These are phyloP conservation scores for Fraxinus dipetala DNA, from an alignment of 305 asterid species.

Conservation along the genomic window DNA sequence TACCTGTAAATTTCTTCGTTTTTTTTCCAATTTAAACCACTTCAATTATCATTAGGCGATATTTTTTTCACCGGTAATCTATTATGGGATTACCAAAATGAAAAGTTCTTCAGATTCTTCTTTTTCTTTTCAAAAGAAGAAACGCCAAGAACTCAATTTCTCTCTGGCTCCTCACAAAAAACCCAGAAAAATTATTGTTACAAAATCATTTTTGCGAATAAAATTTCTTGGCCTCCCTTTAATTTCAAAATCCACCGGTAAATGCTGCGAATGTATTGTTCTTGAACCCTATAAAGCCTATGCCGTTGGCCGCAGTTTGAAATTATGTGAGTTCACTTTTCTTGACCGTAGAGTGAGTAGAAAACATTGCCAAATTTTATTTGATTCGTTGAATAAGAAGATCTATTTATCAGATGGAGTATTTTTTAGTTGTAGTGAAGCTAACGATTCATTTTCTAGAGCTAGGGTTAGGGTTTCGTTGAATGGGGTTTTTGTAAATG, in stretches of 20 bases:
- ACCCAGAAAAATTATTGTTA: constrained; percentile 32
- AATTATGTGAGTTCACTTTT: constrained; percentile 52
- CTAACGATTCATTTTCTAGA: constrained; percentile 27
- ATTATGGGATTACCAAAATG: constrained; percentile 36
- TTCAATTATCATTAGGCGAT: background rate
- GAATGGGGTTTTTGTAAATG: constrained; percentile 73
- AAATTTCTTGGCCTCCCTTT: constrained; percentile 50
- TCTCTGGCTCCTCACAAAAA: constrained; percentile 36
- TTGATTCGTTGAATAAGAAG: constrained; percentile 48
- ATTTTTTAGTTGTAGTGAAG: constrained; percentile 31
- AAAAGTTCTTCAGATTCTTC: constrained; percentile 49
- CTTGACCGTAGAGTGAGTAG: constrained; percentile 59
- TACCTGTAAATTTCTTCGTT: background rate
- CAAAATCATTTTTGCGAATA: constrained; percentile 44
- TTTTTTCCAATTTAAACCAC: background rate
- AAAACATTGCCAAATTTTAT: constrained; percentile 58
- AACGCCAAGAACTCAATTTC: constrained; percentile 33
- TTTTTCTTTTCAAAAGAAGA: constrained; percentile 31
- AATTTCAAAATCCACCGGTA: constrained; percentile 42
- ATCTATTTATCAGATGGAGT: constrained; percentile 65
- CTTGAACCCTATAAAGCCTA: constrained; percentile 60
- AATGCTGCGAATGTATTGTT: constrained; percentile 42
- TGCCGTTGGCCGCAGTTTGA: constrained; percentile 56
- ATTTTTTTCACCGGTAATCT: background rate
- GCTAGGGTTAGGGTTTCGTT: constrained; percentile 47